These are phyloP conservation scores for Porcisia hertigi DNA, from an alignment of 208 protist species.

Conservation along the genomic window DNA sequence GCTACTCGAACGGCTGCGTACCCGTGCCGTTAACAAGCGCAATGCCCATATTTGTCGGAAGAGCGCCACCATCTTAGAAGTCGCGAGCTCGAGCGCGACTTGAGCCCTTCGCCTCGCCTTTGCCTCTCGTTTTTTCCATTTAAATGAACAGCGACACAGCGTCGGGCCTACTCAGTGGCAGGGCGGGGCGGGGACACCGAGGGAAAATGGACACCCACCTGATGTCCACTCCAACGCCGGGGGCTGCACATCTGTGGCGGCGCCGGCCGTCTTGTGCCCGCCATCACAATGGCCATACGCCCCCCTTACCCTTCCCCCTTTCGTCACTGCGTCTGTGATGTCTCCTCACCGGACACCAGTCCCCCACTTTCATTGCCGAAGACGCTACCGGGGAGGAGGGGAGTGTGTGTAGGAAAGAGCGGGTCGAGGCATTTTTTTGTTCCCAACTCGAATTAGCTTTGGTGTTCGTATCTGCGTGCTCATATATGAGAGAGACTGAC, in stretches of 20 bases:
- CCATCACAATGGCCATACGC: not conserved
- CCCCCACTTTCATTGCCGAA: too few species aligned
- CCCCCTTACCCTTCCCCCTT: too few species aligned
- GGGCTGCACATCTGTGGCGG: not conserved
- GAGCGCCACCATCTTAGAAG: not conserved
- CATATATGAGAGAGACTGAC: too few species aligned
- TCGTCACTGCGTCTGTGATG: too few species aligned
- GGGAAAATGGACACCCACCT: not conserved
- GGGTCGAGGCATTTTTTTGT: too few species aligned
- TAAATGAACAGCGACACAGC: not conserved
- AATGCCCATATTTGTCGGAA: constrained; percentile 16
- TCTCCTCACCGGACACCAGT: too few species aligned
- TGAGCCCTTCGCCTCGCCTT: not conserved
- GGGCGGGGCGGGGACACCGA: not conserved
- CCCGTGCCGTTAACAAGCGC: constrained; percentile 35
- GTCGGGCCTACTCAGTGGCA: not conserved
- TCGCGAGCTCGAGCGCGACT: not conserved
- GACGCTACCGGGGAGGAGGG: too few species aligned
- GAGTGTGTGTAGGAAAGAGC: too few species aligned
- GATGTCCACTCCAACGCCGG: not conserved
- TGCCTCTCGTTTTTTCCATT: not conserved
- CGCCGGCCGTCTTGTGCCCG: not conserved
- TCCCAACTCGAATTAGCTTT: too few species aligned
- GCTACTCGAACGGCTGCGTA: constrained; percentile 71
- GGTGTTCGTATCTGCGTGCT: too few species aligned